phyloP scores from a whole-genome alignment of 768 basidiomycete species.

The Russula dissimulans region DNA sequence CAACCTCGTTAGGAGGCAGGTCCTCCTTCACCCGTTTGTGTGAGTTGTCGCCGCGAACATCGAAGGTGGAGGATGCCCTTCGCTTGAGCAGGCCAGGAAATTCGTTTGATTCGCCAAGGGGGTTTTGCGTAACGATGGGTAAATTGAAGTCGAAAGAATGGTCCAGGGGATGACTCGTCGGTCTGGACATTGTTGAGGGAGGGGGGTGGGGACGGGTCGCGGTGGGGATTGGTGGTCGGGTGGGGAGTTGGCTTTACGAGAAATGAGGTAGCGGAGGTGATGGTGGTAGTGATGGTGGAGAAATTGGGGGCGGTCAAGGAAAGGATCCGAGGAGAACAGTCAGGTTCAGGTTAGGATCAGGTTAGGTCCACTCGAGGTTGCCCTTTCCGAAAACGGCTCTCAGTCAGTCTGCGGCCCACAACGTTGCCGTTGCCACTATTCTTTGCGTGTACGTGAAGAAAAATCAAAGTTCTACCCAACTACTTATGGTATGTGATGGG shows the following conservation, averaged over 20 bases:
- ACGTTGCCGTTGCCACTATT: not conserved
- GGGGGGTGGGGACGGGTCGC: not conserved
- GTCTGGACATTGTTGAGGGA: not conserved
- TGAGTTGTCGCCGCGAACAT: conserved; percentile 4
- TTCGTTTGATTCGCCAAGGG: conserved; percentile 1
- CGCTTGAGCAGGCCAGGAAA: conserved; percentile 13
- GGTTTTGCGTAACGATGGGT: not conserved
- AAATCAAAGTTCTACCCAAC: not conserved
- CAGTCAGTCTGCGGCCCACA: not conserved
- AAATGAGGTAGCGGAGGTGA: not conserved
- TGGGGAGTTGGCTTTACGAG: too few species aligned
- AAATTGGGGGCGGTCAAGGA: not conserved
- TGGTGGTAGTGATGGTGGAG: not conserved
- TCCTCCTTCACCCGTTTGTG: conserved; percentile 19
- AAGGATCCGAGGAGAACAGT: not conserved
- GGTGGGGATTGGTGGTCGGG: not conserved
- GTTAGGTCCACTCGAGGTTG: not conserved
- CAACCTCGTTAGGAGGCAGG: conserved; percentile 6
- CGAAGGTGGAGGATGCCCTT: conserved; percentile 17
- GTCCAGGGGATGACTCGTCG: conserved; percentile 29
- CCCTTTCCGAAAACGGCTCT: conserved; percentile 4
- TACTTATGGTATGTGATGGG: not conserved
- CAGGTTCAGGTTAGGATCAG: not conserved
- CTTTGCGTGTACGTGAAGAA: not conserved
- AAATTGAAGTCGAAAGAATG: conserved; percentile 30